phyloP scores from a whole-genome alignment of 495 filamentous ascomycete species.

The Penicillium cosmopolitanum region DNA sequence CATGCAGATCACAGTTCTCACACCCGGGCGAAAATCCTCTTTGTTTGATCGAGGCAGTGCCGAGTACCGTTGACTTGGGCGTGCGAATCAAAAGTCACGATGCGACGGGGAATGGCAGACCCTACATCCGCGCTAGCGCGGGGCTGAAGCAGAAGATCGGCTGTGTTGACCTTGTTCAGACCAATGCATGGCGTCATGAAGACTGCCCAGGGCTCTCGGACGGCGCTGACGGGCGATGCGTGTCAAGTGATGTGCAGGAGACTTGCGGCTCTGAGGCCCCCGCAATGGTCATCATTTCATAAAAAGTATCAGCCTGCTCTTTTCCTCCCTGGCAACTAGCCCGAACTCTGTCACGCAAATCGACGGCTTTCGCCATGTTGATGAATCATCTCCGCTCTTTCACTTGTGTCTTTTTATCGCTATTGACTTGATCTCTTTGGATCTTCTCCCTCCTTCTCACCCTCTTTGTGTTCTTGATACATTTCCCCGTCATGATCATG shows the following conservation, averaged over 20 bases:
- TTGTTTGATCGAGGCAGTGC: slow-evolving; percentile 21
- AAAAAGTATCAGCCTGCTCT: slow-evolving; percentile 5
- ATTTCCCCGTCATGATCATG: slow-evolving; percentile 17
- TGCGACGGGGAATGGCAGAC: slow-evolving; percentile 10
- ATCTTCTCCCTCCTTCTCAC: background rate
- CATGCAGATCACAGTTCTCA: slow-evolving; percentile 20
- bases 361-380: slow-evolving; percentile 1
- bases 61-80: slow-evolving; percentile 2
- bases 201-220: too few species aligned
- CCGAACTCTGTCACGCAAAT: background rate
- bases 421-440: background rate
- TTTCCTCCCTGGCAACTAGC: slow-evolving; percentile 16
- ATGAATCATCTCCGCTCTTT: background rate
- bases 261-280: slow-evolving; percentile 25
- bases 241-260: slow-evolving; percentile 33
- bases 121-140: slow-evolving; percentile 12
- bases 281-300: background rate
- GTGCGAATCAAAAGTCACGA: background rate
- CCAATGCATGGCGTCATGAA: slow-evolving; percentile 32
- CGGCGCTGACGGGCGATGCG: too few species aligned
- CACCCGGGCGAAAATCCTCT: background rate
- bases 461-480: background rate
- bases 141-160: slow-evolving; percentile 18
- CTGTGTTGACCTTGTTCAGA: slow-evolving; percentile 18
- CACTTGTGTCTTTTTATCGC: background rate